These are phyloP conservation scores for Magnaporthiopsis incrustans DNA, from an alignment of 2,329 filamentous ascomycete species.

Conservation along the genomic window DNA sequence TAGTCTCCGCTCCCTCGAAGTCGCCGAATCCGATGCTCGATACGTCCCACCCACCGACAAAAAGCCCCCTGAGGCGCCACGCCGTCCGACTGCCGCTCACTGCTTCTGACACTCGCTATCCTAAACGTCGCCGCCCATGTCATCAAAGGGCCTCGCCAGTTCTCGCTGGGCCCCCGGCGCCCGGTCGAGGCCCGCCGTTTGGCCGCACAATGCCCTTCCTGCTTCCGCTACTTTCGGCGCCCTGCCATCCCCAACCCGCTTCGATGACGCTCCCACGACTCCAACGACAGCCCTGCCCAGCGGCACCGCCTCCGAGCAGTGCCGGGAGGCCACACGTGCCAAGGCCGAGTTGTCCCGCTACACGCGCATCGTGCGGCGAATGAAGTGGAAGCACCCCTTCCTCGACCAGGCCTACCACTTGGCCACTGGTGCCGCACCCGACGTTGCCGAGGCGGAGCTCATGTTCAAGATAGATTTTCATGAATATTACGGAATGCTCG, in stretches of 20 bases:
- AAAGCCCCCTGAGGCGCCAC: too few species aligned
- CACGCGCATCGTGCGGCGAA: constrained; percentile 49
- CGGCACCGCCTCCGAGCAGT: neutral
- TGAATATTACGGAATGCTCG: constrained; percentile 66
- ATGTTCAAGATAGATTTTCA: constrained; percentile 76
- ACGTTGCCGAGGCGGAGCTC: constrained; percentile 42
- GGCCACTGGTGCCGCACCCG: constrained; percentile 28
- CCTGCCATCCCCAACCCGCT: too few species aligned
- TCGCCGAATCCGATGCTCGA: too few species aligned
- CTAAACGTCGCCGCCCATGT: neutral
- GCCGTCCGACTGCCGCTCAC: too few species aligned
- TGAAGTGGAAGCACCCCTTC: constrained; percentile 57
- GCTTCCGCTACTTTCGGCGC: neutral
- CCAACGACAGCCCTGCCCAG: neutral
- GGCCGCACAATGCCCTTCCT: neutral
- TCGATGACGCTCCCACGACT: neutral
- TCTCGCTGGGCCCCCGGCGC: constrained; percentile 1
- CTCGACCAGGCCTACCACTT: constrained; percentile 48
- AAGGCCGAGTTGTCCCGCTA: constrained; percentile 44
- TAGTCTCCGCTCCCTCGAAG: too few species aligned
- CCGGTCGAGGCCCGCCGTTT: neutral
- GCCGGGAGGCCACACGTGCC: constrained; percentile 8
- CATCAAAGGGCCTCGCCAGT: constrained; percentile 2
- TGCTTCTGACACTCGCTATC: too few species aligned
- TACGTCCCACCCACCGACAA: too few species aligned